phyloP scores from a whole-genome alignment of 305 asterid genomes.

The Fraxinus angustifolia region DNA sequence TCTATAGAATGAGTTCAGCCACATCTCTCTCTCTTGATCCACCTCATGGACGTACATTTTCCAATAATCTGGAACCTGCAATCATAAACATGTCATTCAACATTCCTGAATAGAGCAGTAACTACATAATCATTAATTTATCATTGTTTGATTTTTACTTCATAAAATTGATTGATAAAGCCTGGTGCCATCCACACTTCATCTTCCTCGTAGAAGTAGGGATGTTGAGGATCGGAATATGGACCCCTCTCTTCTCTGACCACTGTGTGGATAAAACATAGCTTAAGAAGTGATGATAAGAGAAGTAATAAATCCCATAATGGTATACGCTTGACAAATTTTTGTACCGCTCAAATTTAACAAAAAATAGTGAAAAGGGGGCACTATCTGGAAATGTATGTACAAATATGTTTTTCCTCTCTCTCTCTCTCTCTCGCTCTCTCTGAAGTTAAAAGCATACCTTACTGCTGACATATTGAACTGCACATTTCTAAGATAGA shows the following conservation, averaged over 20 bases:
- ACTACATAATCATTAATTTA: not conserved
- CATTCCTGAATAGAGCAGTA: not conserved
- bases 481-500: not conserved
- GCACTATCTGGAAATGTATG: not conserved
- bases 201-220: constrained; percentile 86
- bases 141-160: constrained; percentile 41
- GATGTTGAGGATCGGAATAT: constrained; percentile 94
- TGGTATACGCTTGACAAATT: not conserved
- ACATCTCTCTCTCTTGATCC: constrained; percentile 86
- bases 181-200: constrained; percentile 99
- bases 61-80: constrained; percentile 94
- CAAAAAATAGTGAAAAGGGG: not conserved
- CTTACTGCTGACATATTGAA: not conserved
- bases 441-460: not conserved
- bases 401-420: not conserved
- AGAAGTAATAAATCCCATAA: not conserved
- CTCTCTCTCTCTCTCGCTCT: not conserved
- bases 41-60: constrained; percentile 70
- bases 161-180: constrained; percentile 92
- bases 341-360: not conserved
- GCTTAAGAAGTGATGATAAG: not conserved
- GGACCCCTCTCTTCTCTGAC: constrained; percentile 92
- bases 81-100: constrained; percentile 17
- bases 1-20: constrained; percentile 88
- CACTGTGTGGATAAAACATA: constrained; percentile 47